Percentiles rank a stretch among this genome's conserved stretches.
Conservation (phyloP, 2,329 filamentous ascomycete species). For the Chrysoporthe austroafricana region DNA sequence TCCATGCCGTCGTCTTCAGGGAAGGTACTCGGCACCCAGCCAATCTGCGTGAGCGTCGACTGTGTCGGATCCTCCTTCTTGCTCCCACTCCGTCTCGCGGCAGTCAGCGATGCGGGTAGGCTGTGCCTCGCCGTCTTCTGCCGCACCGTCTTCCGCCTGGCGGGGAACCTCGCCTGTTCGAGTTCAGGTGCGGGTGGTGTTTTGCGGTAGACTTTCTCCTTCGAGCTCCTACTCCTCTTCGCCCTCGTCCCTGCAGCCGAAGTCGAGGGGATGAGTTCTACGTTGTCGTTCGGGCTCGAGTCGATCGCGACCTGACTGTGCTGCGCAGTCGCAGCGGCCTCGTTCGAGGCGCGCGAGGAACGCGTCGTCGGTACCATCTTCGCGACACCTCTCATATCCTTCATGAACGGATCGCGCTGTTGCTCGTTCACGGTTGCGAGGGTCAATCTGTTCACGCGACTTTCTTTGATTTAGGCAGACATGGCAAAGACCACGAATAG, state of each 20-base stretch:
- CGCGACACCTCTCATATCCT: not conserved
- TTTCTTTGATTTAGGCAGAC: conserved; percentile 16
- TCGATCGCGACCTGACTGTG: not conserved
- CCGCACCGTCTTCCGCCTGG: conserved; percentile 27
- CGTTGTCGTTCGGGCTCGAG: not conserved
- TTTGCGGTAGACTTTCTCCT: conserved; percentile 32
- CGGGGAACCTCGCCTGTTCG: conserved; percentile 39
- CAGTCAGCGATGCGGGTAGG: conserved; percentile 23
- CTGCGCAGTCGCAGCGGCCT: not conserved
- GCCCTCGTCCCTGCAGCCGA: not conserved
- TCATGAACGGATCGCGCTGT: not conserved
- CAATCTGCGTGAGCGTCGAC: conserved; percentile 42
- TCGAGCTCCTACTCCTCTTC: not conserved
- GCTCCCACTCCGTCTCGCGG: not conserved
- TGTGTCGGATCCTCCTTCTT: conserved; percentile 33
- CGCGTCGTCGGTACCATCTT: conserved; percentile 28
- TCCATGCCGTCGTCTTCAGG: conserved; percentile 18
- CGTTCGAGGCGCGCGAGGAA: conserved; percentile 10
- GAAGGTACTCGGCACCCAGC: conserved; percentile 27
- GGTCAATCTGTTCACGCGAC: not conserved
- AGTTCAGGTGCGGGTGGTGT: conserved; percentile 30
- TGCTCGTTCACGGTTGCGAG: not conserved
- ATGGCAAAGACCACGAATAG: not conserved
- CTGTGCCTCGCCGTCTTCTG: conserved; percentile 14
- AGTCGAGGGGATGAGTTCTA: not conserved